phyloP scores from a whole-genome alignment of 371 early-diverging fungal species.

The Mortierella sp. region DNA sequence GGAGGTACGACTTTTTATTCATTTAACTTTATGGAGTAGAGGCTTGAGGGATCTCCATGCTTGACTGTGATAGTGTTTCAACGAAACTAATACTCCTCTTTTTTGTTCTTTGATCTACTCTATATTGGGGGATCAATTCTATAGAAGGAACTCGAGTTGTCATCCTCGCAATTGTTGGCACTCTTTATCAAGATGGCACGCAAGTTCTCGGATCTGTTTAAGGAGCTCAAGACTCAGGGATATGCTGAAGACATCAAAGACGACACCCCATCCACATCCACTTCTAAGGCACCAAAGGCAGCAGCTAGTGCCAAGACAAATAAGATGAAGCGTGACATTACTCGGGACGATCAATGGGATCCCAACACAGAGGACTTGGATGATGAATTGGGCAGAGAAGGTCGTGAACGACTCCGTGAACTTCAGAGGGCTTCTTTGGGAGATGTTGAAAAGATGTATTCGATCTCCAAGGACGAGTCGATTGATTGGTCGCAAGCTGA shows the following conservation, averaged over 20 bases:
- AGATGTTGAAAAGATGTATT: conserved; percentile 78
- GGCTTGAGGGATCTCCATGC: too few relatives aligned
- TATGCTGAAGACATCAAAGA: conserved; percentile 39
- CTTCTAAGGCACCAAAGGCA: conserved; percentile 21
- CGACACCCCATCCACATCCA: conserved; percentile 18
- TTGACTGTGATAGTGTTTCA: too few relatives aligned
- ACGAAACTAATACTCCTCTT: background rate
- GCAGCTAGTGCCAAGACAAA: conserved; percentile 21
- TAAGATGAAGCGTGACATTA: conserved; percentile 66
- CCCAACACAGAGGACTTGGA: conserved; percentile 78
- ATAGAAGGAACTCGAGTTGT: conserved; percentile 82
- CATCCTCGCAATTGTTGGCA: conserved; percentile 89
- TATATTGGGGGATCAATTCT: background rate
- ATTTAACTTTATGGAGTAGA: background rate
- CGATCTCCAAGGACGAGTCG: conserved; percentile 76
- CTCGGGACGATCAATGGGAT: conserved; percentile 88
- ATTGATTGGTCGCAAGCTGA: conserved; percentile 75
- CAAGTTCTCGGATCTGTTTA: conserved; percentile 77
- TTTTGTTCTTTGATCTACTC: background rate
- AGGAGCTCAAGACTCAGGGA: conserved; percentile 61
- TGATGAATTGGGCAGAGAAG: conserved; percentile 86
- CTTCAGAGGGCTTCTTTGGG: conserved; percentile 90
- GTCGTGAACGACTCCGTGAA: conserved; percentile 72
- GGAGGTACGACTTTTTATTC: conserved; percentile 57
- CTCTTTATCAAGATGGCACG: conserved; percentile 91